Evolutionary conservation across 23 red algal genomes (phyloP).

Genomic region (Pyropia yezoensis): DNA sequence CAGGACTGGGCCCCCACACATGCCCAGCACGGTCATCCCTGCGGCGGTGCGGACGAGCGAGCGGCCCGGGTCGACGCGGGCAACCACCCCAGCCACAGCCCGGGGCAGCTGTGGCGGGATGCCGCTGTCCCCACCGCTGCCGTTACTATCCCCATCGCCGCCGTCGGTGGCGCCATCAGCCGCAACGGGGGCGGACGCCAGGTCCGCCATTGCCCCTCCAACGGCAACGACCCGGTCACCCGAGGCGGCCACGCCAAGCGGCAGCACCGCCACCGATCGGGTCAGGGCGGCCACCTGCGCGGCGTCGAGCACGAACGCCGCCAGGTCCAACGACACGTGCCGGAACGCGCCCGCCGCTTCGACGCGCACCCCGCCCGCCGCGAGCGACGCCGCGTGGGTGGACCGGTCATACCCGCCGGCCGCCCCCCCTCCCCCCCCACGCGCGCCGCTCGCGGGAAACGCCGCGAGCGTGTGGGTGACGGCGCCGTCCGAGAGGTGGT

Average conservation of each 20-base stretch:
- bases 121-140: too few species aligned
- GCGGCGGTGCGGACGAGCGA: conserved; percentile 36
- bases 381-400: neutral
- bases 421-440: neutral
- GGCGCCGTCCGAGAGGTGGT: conserved; percentile 42
- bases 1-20: conserved; percentile 64
- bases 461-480: conserved; percentile 28
- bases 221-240: conserved; percentile 4
- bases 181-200: neutral
- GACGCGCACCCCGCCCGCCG: neutral
- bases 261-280: neutral
- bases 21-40: conserved; percentile 45
- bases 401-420: neutral
- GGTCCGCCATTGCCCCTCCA: conserved; percentile 24
- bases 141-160: too few species aligned
- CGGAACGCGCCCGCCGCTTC: conserved; percentile 15
- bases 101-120: too few species aligned
- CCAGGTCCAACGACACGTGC: conserved; percentile 57
- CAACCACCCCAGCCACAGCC: too few species aligned
- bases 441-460: neutral
- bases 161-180: too few species aligned
- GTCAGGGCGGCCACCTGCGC: conserved; percentile 1
- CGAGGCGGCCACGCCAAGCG: conserved; percentile 27
- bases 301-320: conserved; percentile 50
- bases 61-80: neutral